Base-by-base conservation (phyloP, 31 red algal genomes). In the Endocladia muricata region DNA sequence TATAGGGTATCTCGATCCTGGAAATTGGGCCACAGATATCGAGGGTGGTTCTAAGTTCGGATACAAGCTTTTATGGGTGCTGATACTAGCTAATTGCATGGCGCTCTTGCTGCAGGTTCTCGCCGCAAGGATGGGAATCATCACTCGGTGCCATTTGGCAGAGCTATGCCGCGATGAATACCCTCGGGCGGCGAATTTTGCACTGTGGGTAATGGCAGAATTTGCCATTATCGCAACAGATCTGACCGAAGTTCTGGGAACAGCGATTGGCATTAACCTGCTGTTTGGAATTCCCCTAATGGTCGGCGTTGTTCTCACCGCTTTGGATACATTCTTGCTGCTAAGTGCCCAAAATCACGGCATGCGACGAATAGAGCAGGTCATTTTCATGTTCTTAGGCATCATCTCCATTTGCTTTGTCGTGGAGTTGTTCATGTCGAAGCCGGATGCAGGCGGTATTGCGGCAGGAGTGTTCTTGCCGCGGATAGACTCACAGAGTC, bases 1-100 rank as follows among this genome's bases (percentile, higher is more conserved):
- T 58, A 88, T 98, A 19, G 95, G 88, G 22, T 98, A 91, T 72
- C 76, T 98, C 33, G 95, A 98, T 47, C 95, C 95, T 22, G 95
- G 95, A 11, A 98, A 98, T 55, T 88, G 83, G 91, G 87, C 88
- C 0, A 92, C 91, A 1, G 91, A 98, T 71, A 91, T 98, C 9
- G 88, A 94, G 71, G 95, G 76, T 4, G 95, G 95, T 54, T 78
- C 75, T 23, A 87, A 77, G 19, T 98, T 93, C 68, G 95, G 88
- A 30, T 98, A 98, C 65, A 76, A 88, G 55, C 66, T 94, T 32
- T 80, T 98, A 1, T 98, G 95, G 95, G 95, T 98, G 13, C 80
- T 98, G 32, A 81, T 94, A 31, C 57, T 83, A 13, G 79, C 95
- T 23, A 98, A 89, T 39, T 70, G 61, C 44, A 94, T 98, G 82